Evolutionary conservation across 1,284 basidiomycete genomes (phyloP), one percentile per base, ranked within the genome.

Genomic region (Takashimella koratensis): DNA sequence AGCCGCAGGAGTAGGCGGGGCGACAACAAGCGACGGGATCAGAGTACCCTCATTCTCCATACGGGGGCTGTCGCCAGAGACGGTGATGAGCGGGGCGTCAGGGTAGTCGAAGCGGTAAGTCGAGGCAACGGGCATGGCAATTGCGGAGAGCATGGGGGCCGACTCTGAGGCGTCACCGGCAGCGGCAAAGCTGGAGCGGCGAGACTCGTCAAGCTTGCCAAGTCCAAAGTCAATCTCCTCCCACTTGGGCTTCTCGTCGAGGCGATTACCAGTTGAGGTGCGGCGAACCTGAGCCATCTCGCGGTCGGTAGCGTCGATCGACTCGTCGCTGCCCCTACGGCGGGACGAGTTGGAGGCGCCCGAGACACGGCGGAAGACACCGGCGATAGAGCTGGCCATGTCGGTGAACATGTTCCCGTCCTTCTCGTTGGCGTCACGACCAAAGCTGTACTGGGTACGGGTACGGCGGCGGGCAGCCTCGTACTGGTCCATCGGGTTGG

Each of bases 221-320:
- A 76, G 64, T 30, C 75, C 74, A 59, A 76, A 76, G 59, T 76
- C 75, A 47, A 76, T 74, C 50, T 76, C 74, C 58, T 76, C 75
- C 74, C 75, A 76, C 43, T 68, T 68, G 41, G 55, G 57, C 59
- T 64, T 64, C 47, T 64, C 58, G 39, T 52, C 53, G 40, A 62
- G 48, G 49, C 56, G 53, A 20, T 44, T 36, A 22, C 43, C 49
- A 36, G 21, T 51, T 13, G 43, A 51, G 21, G 49, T 36, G 48
- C 50, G 45, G 40, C 21, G 45, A 10, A 64, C 64, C 49, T 67
- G 56, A 8, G 54, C 47, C 64, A 65, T 66, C 54, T 66, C 57
- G 42, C 57, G 57, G n/a, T 54, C 55, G 16, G 10, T 27, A 8
- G 30, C 30, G 30, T 36, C 30, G 16, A 36, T 36, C 10, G 30